Evolutionary conservation across 2,329 filamentous ascomycete species (phyloP), one percentile per base, ranked within the genome.

Genomic region (Stachybotrys chartarum): DNA sequence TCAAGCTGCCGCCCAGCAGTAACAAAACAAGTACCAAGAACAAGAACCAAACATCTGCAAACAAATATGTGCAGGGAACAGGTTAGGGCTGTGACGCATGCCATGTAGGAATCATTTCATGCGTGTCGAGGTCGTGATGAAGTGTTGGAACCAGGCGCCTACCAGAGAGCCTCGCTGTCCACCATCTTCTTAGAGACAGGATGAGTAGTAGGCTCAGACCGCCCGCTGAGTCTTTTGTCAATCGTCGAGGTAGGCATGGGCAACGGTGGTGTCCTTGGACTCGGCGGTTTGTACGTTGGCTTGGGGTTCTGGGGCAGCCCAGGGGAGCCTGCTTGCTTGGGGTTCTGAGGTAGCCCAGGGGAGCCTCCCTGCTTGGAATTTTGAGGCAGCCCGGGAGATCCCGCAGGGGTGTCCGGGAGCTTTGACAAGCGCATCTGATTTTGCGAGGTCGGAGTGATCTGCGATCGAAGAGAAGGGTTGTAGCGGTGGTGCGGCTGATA

Each of bases 391-490:
- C 68, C 68, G 14, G 66, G 57, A 1, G 66, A 69, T 7, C 63
- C 65, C 18, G 59, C 58, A 1, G 61, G 61, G 16, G 62, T 17
- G 46, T 62, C 64, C 5, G 64, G 63, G 1, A 61, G 61, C 6
- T 58, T 56, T 1, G 63, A 63, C 16, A 54, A 59, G 24, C 61
- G 56, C 5, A 53, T 31, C 1, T 55, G 56, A 11, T 57, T 59
- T 18, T 60, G 63, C 2, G 65, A 68, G 7, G 50, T 59, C 6
- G 66, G 65, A 1, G 66, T 68, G 44, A 65, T 51, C 32, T 69
- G 66, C 10, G 62, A 63, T 51, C 69, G 64, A 30, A 71, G 70
- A 44, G 69, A 60, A 4, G 68, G 68, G 35, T 71, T 66, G 55
- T 70, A 71, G 50, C 68, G 59, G 51, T 66, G 63, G 48, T 71